Conservation (phyloP, 768 basidiomycete species). For the Mycena metata region DNA sequence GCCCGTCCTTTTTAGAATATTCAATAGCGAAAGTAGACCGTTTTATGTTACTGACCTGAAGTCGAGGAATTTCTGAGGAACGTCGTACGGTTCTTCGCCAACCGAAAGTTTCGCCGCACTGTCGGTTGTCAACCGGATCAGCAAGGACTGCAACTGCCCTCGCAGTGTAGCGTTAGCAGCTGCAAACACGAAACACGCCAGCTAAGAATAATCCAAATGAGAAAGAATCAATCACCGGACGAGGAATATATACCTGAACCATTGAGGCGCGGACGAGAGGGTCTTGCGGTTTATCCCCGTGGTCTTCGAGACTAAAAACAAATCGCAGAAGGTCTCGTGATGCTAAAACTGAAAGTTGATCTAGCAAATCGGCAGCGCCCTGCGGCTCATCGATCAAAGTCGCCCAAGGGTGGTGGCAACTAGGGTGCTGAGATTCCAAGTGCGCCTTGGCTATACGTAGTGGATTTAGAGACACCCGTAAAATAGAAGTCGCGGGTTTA, state of each 20-base stretch:
- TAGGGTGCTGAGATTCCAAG: slow-evolving; percentile 9
- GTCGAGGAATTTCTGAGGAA: slow-evolving; percentile 43
- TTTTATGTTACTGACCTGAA: slow-evolving; percentile 32
- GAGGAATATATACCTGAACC: neutral
- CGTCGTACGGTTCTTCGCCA: slow-evolving; percentile 39
- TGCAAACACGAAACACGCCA: slow-evolving; percentile 23
- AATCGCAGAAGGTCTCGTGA: slow-evolving; percentile 2
- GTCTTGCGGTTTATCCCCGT: neutral
- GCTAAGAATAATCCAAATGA: neutral
- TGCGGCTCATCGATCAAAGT: neutral
- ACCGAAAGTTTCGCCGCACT: neutral
- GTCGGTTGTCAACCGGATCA: neutral
- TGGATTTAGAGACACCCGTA: neutral
- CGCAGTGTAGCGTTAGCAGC: neutral
- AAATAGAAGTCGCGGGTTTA: neutral
- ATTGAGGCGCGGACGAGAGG: neutral
- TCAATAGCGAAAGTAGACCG: neutral
- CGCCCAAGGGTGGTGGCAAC: slow-evolving; percentile 35
- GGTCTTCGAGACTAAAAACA: neutral
- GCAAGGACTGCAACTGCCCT: neutral
- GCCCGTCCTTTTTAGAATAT: slow-evolving; percentile 33
- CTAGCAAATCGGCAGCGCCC: slow-evolving; percentile 10
- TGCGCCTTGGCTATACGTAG: slow-evolving; percentile 35
- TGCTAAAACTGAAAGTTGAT: slow-evolving; percentile 3
- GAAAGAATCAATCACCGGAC: too few species aligned